Conservation (phyloP, 345 rosid species). For the Isatis tinctoria region DNA sequence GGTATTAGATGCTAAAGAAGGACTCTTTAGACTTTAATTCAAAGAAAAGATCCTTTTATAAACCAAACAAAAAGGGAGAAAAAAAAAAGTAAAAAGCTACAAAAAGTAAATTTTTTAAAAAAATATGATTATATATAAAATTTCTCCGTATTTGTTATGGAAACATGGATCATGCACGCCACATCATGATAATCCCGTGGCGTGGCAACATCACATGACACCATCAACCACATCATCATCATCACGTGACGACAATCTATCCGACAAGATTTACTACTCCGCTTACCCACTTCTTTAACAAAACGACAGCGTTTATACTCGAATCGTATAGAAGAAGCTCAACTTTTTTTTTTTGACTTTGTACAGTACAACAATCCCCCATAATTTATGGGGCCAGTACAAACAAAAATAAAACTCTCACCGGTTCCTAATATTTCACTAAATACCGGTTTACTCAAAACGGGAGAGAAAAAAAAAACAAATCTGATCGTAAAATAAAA, state of each 20-base stretch:
- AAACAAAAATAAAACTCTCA: not conserved
- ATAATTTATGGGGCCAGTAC: not conserved
- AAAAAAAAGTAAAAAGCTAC: conserved; percentile 17
- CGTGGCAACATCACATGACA: conserved; percentile 17
- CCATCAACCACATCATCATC: not conserved
- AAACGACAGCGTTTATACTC: not conserved
- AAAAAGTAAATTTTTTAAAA: no score
- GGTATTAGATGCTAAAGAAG: not conserved
- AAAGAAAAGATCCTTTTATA: not conserved
- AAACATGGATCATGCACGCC: conserved; percentile 12
- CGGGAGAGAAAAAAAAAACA: no score
- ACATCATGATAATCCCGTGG: conserved; percentile 22
- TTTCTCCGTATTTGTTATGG: not conserved
- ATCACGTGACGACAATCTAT: conserved; percentile 32
- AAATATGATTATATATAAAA: not conserved
- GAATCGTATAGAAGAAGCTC: not conserved
- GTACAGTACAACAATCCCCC: conserved; percentile 15
- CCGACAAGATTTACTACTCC: conserved; percentile 17
- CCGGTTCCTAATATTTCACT: no score
- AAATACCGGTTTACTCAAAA: not conserved
- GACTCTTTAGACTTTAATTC: conserved; percentile 11
- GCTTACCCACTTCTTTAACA: not conserved
- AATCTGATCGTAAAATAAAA: no score
- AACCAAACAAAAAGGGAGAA: not conserved
- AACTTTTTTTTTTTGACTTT: not conserved